A percentile compares a stretch with the other conserved stretches of the same genome.
Conservation (phyloP, 306 rosid genomes). For the Cercis canadensis region DNA sequence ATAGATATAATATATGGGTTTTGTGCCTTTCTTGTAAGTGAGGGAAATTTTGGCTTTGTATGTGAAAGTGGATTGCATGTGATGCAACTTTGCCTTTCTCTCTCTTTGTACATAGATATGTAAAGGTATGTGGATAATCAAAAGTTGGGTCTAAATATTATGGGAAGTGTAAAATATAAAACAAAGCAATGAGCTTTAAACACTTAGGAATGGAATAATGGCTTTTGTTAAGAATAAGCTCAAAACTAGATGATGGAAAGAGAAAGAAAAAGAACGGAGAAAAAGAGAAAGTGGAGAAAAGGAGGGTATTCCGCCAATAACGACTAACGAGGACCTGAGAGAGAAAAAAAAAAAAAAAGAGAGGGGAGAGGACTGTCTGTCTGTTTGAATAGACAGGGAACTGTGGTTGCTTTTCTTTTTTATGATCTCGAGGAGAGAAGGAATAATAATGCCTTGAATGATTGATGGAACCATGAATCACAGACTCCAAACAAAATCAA, state of each 20-base stretch:
- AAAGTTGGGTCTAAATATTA: slow-evolving; percentile 58
- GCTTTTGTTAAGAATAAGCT: slow-evolving; percentile 72
- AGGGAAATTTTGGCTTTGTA: slow-evolving; percentile 87
- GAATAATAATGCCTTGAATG: slow-evolving; percentile 59
- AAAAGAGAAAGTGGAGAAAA: slow-evolving; percentile 56
- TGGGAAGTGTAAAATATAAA: slow-evolving; percentile 50
- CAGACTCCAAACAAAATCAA: slow-evolving; percentile 39
- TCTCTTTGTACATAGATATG: slow-evolving; percentile 33
- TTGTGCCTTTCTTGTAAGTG: slow-evolving; percentile 95
- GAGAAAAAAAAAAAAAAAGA: slow-evolving; percentile 15
- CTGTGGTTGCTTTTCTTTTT: slow-evolving; percentile 42
- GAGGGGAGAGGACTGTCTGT: slow-evolving; percentile 55
- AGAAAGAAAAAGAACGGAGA: slow-evolving; percentile 36
- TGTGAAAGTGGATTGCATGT: slow-evolving; percentile 63
- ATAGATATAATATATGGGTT: slow-evolving; percentile 49
- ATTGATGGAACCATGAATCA: slow-evolving; percentile 54
- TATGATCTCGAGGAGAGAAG: slow-evolving; percentile 52
- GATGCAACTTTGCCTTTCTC: slow-evolving; percentile 44
- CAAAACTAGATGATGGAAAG: slow-evolving; percentile 39
- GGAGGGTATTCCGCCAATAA: slow-evolving; percentile 52
- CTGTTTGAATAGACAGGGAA: slow-evolving; percentile 59
- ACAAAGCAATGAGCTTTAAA: slow-evolving; percentile 54
- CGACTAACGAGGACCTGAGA: slow-evolving; percentile 48
- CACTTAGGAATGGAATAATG: slow-evolving; percentile 61
- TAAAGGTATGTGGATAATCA: slow-evolving; percentile 62